Percentiles rank a stretch among this genome's conserved stretches.
Conservation (phyloP, 2,329 filamentous ascomycete genomes). For the Lasiodiplodia sp. region DNA sequence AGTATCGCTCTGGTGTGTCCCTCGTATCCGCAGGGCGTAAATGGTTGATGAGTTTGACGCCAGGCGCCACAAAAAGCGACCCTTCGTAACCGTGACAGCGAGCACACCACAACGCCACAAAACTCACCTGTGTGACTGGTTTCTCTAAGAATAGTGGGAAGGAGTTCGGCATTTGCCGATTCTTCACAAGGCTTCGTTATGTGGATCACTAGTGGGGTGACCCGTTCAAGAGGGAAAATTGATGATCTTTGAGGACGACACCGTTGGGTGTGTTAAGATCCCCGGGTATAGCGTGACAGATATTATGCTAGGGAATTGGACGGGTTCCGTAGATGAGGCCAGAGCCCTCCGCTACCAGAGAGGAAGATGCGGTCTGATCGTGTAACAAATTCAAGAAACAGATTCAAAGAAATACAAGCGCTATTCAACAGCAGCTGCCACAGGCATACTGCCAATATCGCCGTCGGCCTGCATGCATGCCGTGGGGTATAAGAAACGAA, state of each 20-base stretch:
- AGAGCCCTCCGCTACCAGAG: not conserved
- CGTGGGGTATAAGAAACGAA: constrained; percentile 17
- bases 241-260: not conserved
- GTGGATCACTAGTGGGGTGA: not conserved
- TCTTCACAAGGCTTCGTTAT: not conserved
- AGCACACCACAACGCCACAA: constrained; percentile 1
- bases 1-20: not conserved
- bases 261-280: not conserved
- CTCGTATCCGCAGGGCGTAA: not conserved
- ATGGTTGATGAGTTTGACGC: constrained; percentile 1
- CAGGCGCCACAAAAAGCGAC: not conserved
- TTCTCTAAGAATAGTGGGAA: constrained; percentile 8
- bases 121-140: too few species aligned
- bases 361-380: not conserved
- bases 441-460: not conserved
- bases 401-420: not conserved
- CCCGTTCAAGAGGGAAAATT: not conserved
- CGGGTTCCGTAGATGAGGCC: not conserved
- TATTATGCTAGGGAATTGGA: not conserved
- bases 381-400: not conserved
- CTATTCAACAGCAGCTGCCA: constrained; percentile 1
- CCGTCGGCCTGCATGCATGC: constrained; percentile 7
- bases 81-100: constrained; percentile 10
- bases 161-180: not conserved
- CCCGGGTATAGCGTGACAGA: not conserved